Evolutionary conservation across 371 early-diverging fungal genomes (phyloP), one percentile per base, ranked within the genome.

Genomic region (Lichtheimia corymbifera): DNA sequence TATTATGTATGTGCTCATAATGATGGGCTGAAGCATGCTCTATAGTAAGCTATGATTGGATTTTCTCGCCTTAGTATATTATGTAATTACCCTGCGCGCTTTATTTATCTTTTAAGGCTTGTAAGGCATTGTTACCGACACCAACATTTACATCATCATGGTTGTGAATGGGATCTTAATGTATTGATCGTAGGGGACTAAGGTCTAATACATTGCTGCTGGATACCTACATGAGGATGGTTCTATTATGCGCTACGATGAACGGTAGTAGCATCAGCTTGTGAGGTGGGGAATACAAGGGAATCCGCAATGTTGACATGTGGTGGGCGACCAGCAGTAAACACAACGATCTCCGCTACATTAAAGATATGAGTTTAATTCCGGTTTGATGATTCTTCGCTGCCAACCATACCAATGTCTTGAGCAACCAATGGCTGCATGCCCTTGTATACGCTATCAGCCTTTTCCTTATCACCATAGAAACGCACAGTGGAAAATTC

Each of bases 401-500:
- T 35, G 27, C 4, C 18, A n/a, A n/a, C 6, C 68, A 65, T 75
- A 86, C 83, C 61, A 76, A 88, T 72, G 65, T 93, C 94, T 47
- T 88, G 74, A 18, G 83, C 91, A 0, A 82, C 83, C 73, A 93
- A 68, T 18, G 92, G 92, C 22, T 86, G 76, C 7, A 90, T 63
- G 2, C 97, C 95, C 59, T 85, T 80, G 66, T 93, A 95, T 1
- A 94, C 93, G 15, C 67, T 76, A 53, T 88, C 90, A 5, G 95
- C 95, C 72, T 82, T 88, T 14, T 76, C 71, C 68, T 88, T 84
- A 67, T 96, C 93, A 4, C 96, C 96, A 27, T 77, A 61, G 75
- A 91, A 95, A 20, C 97, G 80, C 15, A 97, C 81, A 13, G 89
- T 77, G 4, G 93, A 92, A 82, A 96, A 97, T 69, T 97, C 96